These are phyloP conservation scores for Boletus speciosus DNA, from an alignment of 768 basidiomycete genomes.

Conservation along the genomic window DNA sequence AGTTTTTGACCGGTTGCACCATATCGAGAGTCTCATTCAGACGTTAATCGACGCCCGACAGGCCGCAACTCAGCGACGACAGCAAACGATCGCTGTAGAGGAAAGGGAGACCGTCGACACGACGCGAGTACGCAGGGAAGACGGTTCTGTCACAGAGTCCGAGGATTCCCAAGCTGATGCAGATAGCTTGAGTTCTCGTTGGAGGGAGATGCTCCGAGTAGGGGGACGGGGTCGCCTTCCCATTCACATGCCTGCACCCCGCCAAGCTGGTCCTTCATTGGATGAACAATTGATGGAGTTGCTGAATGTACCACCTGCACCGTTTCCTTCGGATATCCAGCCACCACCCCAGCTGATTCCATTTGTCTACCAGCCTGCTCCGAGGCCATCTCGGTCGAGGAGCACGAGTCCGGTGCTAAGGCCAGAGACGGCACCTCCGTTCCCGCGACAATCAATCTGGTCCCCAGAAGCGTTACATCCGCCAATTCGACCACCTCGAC, in stretches of 20 bases:
- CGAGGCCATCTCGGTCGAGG: slow-evolving; percentile 36
- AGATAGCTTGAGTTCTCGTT: slow-evolving; percentile 27
- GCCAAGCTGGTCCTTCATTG: slow-evolving; percentile 47
- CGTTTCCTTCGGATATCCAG: slow-evolving; percentile 39
- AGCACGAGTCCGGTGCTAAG: slow-evolving; percentile 38
- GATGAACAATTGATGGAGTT: slow-evolving; percentile 61
- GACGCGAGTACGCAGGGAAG: slow-evolving; percentile 3
- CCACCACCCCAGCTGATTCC: slow-evolving; percentile 53
- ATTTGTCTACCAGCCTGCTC: slow-evolving; percentile 51
- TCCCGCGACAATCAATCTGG: slow-evolving; percentile 21
- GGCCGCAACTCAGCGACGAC: slow-evolving; percentile 1
- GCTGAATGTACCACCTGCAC: slow-evolving; percentile 44
- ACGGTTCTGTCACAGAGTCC: slow-evolving; percentile 31
- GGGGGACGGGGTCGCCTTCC: slow-evolving; percentile 29
- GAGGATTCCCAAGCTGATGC: slow-evolving; percentile 25
- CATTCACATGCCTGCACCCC: slow-evolving; percentile 44
- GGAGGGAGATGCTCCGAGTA: slow-evolving; percentile 25
- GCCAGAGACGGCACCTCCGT: slow-evolving; percentile 25
- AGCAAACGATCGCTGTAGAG: slow-evolving; percentile 1
- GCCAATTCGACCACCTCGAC: slow-evolving; percentile 6
- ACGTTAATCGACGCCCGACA: slow-evolving; percentile 7
- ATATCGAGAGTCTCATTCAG: slow-evolving; percentile 24
- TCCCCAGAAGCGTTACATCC: slow-evolving; percentile 19
- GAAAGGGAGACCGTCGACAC: slow-evolving; percentile 18
- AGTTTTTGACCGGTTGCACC: slow-evolving; percentile 28